A percentile compares a stretch with the other conserved stretches of the same genome.
phyloP scores from a whole-genome alignment of 208 protist species.

The Naegleria fowleri region DNA sequence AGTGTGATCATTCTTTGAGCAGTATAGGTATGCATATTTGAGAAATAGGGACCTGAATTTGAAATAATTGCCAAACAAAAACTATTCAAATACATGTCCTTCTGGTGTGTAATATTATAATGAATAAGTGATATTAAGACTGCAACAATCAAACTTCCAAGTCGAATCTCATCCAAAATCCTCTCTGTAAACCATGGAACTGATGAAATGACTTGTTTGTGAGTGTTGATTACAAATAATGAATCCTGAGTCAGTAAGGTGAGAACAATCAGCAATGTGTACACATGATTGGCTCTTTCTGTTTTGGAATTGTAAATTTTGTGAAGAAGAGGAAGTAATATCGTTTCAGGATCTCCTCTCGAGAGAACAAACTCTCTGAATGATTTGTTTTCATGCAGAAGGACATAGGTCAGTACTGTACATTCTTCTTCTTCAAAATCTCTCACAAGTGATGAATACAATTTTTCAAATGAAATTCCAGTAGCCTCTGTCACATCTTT shows the following conservation, averaged over 20 bases:
- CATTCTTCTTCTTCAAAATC: slow-evolving; percentile 23
- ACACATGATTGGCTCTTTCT: neutral
- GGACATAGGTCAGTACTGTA: neutral
- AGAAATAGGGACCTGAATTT: slow-evolving; percentile 24
- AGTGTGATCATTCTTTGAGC: slow-evolving; percentile 32
- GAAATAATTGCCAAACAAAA: slow-evolving; percentile 28
- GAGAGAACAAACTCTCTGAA: slow-evolving; percentile 7
- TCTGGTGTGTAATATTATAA: slow-evolving; percentile 28
- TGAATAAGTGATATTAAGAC: slow-evolving; percentile 25
- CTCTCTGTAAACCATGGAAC: slow-evolving; percentile 35
- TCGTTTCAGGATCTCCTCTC: neutral
- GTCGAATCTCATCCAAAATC: slow-evolving; percentile 23
- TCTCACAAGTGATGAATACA: neutral
- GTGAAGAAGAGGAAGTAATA: slow-evolving; percentile 7
- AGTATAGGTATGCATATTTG: slow-evolving; percentile 29
- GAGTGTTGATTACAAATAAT: neutral
- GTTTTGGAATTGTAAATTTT: neutral
- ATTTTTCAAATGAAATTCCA: neutral
- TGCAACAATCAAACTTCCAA: slow-evolving; percentile 26
- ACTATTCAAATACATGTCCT: slow-evolving; percentile 34
- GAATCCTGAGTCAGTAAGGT: neutral
- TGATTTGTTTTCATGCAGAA: neutral
- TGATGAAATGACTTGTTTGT: neutral
- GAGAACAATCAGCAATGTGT: neutral
- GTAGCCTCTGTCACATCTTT: neutral